Conservation (phyloP, 2,329 filamentous ascomycete genomes). For the Botrytis pseudocinerea region DNA sequence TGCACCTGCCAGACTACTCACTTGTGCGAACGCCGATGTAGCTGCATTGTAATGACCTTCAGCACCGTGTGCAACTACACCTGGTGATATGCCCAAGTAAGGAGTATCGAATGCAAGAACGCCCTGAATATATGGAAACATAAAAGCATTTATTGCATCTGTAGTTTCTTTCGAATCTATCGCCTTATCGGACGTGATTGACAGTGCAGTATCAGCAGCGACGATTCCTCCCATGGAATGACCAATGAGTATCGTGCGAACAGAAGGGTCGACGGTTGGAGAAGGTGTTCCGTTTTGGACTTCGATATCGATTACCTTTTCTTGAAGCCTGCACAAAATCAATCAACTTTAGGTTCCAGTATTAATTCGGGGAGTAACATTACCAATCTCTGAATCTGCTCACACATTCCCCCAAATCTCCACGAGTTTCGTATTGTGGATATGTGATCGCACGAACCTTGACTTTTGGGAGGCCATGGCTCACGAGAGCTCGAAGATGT, state of each 20-base stretch:
- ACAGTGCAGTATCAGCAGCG: constrained; percentile 81
- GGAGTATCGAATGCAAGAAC: constrained; percentile 94
- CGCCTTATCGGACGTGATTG: constrained; percentile 49
- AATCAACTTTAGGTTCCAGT: constrained; percentile 14
- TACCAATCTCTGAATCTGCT: constrained; percentile 74
- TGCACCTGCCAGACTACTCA: constrained; percentile 65
- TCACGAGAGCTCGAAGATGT: constrained; percentile 65
- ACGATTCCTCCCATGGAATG: constrained; percentile 96
- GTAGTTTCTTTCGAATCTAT: constrained; percentile 29
- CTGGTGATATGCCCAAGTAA: constrained; percentile 78
- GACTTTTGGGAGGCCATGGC: constrained; percentile 66
- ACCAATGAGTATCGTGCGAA: constrained; percentile 78
- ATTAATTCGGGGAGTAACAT: neutral
- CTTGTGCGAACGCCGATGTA: constrained; percentile 65
- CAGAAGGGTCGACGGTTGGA: constrained; percentile 82
- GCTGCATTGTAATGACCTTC: constrained; percentile 82
- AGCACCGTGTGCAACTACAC: constrained; percentile 81
- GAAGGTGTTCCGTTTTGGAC: constrained; percentile 77
- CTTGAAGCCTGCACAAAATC: constrained; percentile 64
- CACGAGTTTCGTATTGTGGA: constrained; percentile 78
- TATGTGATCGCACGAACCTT: constrained; percentile 70
- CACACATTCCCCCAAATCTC: constrained; percentile 71
- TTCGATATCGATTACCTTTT: constrained; percentile 93
- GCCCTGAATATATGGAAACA: constrained; percentile 92
- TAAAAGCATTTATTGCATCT: constrained; percentile 56